These are phyloP conservation scores for Amorphotheca resinae DNA, from an alignment of 495 filamentous ascomycete genomes.

Conservation along the genomic window DNA sequence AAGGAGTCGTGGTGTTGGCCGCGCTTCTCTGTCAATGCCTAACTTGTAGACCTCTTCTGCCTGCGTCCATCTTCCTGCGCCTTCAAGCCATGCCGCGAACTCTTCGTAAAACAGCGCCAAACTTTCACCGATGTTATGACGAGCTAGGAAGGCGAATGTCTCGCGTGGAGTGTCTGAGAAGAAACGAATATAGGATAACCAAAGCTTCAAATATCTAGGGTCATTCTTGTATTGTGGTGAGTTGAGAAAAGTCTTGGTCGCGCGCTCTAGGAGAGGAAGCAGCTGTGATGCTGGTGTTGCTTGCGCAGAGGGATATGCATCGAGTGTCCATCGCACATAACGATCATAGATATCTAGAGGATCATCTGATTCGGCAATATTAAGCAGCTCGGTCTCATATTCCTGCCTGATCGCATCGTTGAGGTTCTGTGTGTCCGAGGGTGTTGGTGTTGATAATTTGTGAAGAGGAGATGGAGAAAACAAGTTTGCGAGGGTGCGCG, in stretches of 20 bases:
- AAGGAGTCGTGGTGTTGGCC: conserved; percentile 64
- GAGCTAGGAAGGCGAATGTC: conserved; percentile 79
- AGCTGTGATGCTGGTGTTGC: conserved; percentile 83
- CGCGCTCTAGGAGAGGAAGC: conserved; percentile 78
- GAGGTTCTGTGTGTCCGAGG: conserved; percentile 57
- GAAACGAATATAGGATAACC: conserved; percentile 85
- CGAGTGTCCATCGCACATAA: conserved; percentile 92
- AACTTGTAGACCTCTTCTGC: conserved; percentile 87
- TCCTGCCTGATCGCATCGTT: conserved; percentile 69
- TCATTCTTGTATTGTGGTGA: conserved; percentile 87
- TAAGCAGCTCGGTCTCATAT: conserved; percentile 71
- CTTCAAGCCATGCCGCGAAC: conserved; percentile 85
- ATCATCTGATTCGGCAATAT: conserved; percentile 78
- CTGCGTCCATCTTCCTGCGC: conserved; percentile 73
- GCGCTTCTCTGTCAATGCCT: conserved; percentile 77
- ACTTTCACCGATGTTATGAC: conserved; percentile 75
- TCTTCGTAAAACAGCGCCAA: conserved; percentile 96
- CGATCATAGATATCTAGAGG: conserved; percentile 92
- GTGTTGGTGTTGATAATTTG: conserved; percentile 42
- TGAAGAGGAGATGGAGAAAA: conserved; percentile 46
- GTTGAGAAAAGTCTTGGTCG: conserved; percentile 78
- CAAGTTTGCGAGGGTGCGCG: conserved; percentile 73
- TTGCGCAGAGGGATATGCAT: conserved; percentile 88
- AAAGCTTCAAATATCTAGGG: conserved; percentile 80
- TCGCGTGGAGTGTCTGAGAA: conserved; percentile 90